Conservation (phyloP, 208 protist genomes). For the Angomonas ambiguus region DNA sequence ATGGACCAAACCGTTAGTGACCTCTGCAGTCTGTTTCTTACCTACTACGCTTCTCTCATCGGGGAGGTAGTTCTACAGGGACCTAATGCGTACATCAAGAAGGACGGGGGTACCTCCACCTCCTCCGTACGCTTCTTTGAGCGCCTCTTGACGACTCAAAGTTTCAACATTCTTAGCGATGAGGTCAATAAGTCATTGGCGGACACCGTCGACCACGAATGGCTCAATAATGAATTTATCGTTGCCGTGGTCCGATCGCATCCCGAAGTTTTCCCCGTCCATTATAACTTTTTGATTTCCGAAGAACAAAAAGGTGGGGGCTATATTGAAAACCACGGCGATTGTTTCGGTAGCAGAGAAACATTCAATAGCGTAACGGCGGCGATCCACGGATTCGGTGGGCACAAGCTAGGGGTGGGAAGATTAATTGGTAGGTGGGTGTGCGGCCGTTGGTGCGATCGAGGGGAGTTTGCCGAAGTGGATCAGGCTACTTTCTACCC, state of each 20-base stretch:
- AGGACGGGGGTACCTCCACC: not conserved
- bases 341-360: constrained; percentile 68
- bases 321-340: constrained; percentile 45
- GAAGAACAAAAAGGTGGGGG: constrained; percentile 63
- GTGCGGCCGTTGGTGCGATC: constrained; percentile 21
- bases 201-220: constrained; percentile 35
- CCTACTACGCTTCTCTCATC: constrained; percentile 72
- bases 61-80: constrained; percentile 53
- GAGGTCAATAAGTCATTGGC: constrained; percentile 46
- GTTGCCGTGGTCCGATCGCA: constrained; percentile 65
- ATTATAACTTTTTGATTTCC: constrained; percentile 43
- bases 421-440: constrained; percentile 20
- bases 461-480: not conserved
- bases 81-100: constrained; percentile 20
- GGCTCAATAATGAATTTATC: constrained; percentile 86
- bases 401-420: constrained; percentile 36
- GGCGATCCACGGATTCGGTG: constrained; percentile 63
- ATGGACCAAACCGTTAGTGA: constrained; percentile 59
- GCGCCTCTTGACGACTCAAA: constrained; percentile 57
- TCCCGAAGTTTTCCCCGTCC: constrained; percentile 32
- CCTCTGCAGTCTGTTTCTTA: constrained; percentile 74
- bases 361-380: constrained; percentile 57
- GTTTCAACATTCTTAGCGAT: constrained; percentile 51
- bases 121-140: constrained; percentile 38
- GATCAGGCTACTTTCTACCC: constrained; percentile 3